Base-by-base conservation (phyloP, 768 basidiomycete genomes). In the Phylloporus arenicola region DNA sequence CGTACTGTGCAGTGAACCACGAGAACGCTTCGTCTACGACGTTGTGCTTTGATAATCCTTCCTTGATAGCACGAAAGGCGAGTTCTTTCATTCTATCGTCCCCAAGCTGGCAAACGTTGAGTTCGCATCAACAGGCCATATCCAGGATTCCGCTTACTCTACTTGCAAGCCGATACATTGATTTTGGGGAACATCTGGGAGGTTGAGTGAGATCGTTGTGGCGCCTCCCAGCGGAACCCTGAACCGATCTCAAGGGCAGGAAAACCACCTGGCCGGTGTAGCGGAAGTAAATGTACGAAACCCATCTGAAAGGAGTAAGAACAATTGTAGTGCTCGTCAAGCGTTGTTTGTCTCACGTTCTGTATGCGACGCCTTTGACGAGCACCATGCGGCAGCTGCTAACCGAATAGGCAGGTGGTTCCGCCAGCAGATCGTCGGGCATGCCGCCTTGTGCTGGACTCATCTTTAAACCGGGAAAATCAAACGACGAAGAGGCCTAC, bases 161-260 rank as follows among this genome's bases (percentile, higher is more conserved):
- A 16, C 13, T 34, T 20, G 69, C 69, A 9, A 70, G 57, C 45
- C 69, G 65, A 56, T 68, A 71, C 70, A 71, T 70, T 10, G 69
- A 70, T 58, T 71, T 70, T 49, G 70, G 68, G 16, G 69, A 71
- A 22, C 69, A 70, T 17, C 42, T 1, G 5, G 58, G 55, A 19
- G 50, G 39, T 0, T 22, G 34, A 12, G 14, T 38, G 6, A n/a
- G 17, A n/a, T 14, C 27, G 8, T 34, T 37, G 3, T 13, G 19
- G 5, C 13, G 47, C 13, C 8, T 17, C 8, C 6, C 20, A 29
- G 54, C 16, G 24, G 49, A 6, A 16, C 20, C 37, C 12, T 14
- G 48, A 5, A 52, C 46, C 22, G 66, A 64, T 47, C 61, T 68
- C 41, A 65, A 35, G 17, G 59, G 51, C 14, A 48, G 38, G 45